Evolutionary conservation across 2,329 filamentous ascomycete species (phyloP), one percentile per base, ranked within the genome.

Genomic region (Anthostomella pinea): DNA sequence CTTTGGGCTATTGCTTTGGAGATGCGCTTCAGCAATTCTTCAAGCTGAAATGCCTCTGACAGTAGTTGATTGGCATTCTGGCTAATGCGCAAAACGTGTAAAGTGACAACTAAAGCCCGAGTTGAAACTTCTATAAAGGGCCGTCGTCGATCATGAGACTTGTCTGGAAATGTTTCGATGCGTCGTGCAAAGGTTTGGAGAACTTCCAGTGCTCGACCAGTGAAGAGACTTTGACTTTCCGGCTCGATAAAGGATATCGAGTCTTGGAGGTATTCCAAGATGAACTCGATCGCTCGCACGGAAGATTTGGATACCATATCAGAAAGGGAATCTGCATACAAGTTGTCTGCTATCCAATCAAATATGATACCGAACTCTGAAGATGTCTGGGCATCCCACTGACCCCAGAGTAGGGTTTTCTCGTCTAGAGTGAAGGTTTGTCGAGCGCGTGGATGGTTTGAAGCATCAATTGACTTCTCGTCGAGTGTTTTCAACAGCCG

Each of bases 341-440:
- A 39, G 29, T 72, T 64, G 21, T 81, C 76, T 8, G 63, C 54
- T 20, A 83, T 60, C 56, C 70, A 77, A 54, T 83, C 79, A 39
- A 81, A 63, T n/a, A 80, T 58, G 24, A 82, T 65, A 2, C 79
- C 79, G 14, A 83, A 48, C 47, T 83, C 78, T 3, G 79, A 81
- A 2, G 79, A 82, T 2, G 72, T 68, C 20, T 67, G 67, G 8
- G 73, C 72, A 45, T 77, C 64, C 79, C 80, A 83, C 2, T 46
- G 29, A 6, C 67, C 68, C 79, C 80, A 83, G 38, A 58, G 59
- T 5, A 83, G 64, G 1, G 53, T 52, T 39, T 73, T 69, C 6
- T 68, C 65, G 9, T 67, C 73, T 6, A 83, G 56, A 19, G 59
- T 56, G 39, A 77, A 71, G 7, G 63, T 66, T 3, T 59, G 50